A percentile compares a stretch with the other conserved stretches of the same genome.
Conservation (phyloP, 768 basidiomycete species). For the Suillus americanus region DNA sequence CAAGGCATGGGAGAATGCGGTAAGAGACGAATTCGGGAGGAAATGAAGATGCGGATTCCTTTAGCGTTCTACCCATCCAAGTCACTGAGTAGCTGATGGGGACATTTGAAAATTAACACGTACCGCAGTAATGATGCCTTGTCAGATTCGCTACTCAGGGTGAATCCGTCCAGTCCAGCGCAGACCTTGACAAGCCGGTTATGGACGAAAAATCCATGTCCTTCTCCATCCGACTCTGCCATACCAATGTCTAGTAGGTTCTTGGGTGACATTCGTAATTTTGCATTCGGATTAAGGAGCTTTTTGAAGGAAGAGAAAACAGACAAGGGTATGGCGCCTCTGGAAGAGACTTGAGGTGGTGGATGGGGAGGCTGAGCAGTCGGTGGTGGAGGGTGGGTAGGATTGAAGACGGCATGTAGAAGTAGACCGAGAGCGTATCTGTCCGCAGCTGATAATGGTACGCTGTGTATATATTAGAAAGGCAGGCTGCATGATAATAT, state of each 20-base stretch:
- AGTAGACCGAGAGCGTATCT: conserved; percentile 90
- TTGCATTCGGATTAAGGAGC: conserved; percentile 87
- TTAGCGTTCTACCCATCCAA: no score
- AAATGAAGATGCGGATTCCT: no score
- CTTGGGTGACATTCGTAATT: conserved; percentile 72
- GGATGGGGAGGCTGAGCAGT: conserved; percentile 71
- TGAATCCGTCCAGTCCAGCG: conserved; percentile 81
- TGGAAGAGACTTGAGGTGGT: conserved; percentile 70
- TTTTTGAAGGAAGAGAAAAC: conserved; percentile 84
- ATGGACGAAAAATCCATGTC: conserved; percentile 73
- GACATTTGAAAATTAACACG: conserved; percentile 17
- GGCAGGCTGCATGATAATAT: background rate
- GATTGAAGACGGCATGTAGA: conserved; percentile 87
- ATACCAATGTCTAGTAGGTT: conserved; percentile 80
- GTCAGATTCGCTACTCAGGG: conserved; percentile 77
- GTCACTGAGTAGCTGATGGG: no score
- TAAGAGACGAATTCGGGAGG: no score
- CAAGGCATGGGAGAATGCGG: no score
- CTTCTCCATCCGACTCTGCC: conserved; percentile 55
- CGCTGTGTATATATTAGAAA: conserved; percentile 28
- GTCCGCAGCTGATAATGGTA: conserved; percentile 67
- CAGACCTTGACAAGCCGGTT: conserved; percentile 88
- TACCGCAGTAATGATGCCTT: conserved; percentile 73
- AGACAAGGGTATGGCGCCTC: conserved; percentile 71
- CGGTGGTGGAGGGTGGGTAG: conserved; percentile 66